These are phyloP conservation scores for Pythium periplocum DNA, from an alignment of 352 stramenopile genomes.

Conservation along the genomic window DNA sequence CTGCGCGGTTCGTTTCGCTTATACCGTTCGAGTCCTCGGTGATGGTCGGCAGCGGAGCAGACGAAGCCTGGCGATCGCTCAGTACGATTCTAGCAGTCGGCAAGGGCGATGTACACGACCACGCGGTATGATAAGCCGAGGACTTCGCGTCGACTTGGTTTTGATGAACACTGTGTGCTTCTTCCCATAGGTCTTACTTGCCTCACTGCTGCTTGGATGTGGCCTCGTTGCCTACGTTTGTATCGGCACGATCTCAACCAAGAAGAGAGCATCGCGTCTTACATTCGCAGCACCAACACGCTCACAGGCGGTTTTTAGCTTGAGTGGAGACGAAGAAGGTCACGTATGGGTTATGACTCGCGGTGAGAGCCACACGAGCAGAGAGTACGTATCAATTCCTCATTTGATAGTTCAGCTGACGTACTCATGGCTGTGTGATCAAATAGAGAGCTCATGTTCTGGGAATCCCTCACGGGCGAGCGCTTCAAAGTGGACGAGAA, in stretches of 20 bases:
- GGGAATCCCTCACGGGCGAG: conserved; percentile 71
- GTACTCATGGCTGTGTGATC: neutral
- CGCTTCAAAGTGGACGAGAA: conserved; percentile 19
- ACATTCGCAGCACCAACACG: conserved; percentile 9
- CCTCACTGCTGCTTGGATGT: conserved; percentile 85
- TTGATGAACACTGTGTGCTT: no score
- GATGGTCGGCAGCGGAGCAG: conserved; percentile 40
- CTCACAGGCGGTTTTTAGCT: conserved; percentile 12
- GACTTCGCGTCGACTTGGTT: no score
- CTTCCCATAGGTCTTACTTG: conserved; percentile 60
- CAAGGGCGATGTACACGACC: conserved; percentile 78
- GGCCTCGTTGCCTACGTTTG: conserved; percentile 85
- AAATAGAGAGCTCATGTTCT: conserved; percentile 41
- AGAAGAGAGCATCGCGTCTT: conserved; percentile 16
- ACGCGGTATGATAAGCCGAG: conserved; percentile 38
- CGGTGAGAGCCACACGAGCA: conserved; percentile 15
- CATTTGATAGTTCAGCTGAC: conserved; percentile 1
- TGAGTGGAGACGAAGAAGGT: conserved; percentile 28
- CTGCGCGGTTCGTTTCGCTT: conserved; percentile 79
- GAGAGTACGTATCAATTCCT: conserved; percentile 13
- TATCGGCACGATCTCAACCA: conserved; percentile 64
- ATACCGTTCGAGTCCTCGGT: conserved; percentile 58
- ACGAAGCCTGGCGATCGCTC: conserved; percentile 79
- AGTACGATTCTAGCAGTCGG: conserved; percentile 63
- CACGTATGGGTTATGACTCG: conserved; percentile 82